These are phyloP conservation scores for Colletotrichum navitas DNA, from an alignment of 2,329 filamentous ascomycete genomes.

Conservation along the genomic window DNA sequence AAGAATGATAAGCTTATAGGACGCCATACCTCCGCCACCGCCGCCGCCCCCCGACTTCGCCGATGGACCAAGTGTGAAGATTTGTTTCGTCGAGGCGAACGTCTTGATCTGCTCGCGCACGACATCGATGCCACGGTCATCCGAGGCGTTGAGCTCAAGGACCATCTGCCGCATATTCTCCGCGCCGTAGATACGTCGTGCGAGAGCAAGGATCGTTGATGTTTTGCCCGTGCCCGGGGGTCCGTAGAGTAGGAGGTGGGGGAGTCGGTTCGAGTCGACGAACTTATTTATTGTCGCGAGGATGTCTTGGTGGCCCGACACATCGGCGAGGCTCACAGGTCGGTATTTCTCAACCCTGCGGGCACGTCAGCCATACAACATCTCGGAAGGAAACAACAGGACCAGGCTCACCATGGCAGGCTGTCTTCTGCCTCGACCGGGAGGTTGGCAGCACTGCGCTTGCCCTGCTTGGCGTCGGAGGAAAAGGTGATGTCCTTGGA, in stretches of 20 bases:
- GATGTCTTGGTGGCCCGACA: slow-evolving; percentile 97
- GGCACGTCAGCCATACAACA: not conserved
- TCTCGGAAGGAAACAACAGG: not conserved
- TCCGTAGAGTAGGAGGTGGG: slow-evolving; percentile 95
- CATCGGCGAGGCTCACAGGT: slow-evolving; percentile 88
- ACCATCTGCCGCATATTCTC: slow-evolving; percentile 99
- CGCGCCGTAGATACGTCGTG: slow-evolving; percentile 89
- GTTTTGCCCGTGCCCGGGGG: slow-evolving; percentile 98
- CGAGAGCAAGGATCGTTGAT: slow-evolving; percentile 93
- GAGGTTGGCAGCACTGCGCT: slow-evolving; percentile 91
- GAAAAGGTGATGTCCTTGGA: slow-evolving; percentile 74
- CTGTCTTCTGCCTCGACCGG: slow-evolving; percentile 95
- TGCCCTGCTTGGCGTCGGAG: slow-evolving; percentile 85
- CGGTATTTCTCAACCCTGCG: slow-evolving; percentile 95
- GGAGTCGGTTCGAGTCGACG: slow-evolving; percentile 91
- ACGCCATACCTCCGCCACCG: slow-evolving; percentile 67
- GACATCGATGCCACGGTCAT: slow-evolving; percentile 97
- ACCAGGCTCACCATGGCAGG: slow-evolving; percentile 80
- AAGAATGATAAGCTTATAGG: slow-evolving; percentile 95
- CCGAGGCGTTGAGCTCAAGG: slow-evolving; percentile 95
- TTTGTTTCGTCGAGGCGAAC: slow-evolving; percentile 97
- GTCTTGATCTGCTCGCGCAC: slow-evolving; percentile 99
- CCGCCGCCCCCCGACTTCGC: slow-evolving; percentile 54
- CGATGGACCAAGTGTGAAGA: slow-evolving; percentile 78
- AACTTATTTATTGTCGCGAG: slow-evolving; percentile 98